These are phyloP conservation scores for Trametes punicea DNA, from an alignment of 768 basidiomycete species.

Conservation along the genomic window DNA sequence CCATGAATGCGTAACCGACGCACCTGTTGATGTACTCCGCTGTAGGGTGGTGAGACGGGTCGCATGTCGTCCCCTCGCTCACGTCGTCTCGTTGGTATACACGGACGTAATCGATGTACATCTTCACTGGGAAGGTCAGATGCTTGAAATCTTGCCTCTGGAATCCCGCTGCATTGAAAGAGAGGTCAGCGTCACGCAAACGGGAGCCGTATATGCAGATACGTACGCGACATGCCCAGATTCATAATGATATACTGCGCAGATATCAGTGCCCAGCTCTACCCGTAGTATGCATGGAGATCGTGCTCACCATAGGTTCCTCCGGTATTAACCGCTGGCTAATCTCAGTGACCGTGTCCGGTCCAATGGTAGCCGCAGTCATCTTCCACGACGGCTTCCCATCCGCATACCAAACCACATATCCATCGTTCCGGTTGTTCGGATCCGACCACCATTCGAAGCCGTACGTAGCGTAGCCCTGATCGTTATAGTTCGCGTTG, in stretches of 20 bases:
- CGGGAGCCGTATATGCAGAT: not conserved
- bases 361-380: constrained; percentile 59
- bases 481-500: constrained; percentile 51
- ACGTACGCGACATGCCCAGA: constrained; percentile 69
- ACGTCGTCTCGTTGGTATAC: constrained; percentile 78
- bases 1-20: not conserved
- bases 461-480: constrained; percentile 58
- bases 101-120: constrained; percentile 89
- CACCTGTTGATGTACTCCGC: constrained; percentile 71
- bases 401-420: constrained; percentile 80
- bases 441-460: constrained; percentile 82
- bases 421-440: constrained; percentile 60
- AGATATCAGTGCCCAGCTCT: no score
- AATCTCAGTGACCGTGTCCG: constrained; percentile 58
- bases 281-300: no score
- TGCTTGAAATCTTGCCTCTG: constrained; percentile 68
- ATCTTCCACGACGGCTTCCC: constrained; percentile 70
- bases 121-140: constrained; percentile 71
- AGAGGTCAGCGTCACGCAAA: not conserved
- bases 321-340: constrained; percentile 70
- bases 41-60: constrained; percentile 78
- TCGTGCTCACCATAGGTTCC: constrained; percentile 83
- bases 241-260: constrained; percentile 77
- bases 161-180: constrained; percentile 54
- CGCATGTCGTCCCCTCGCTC: constrained; percentile 67